Conservation (phyloP, 306 rosid species). For the Glycine soja region DNA sequence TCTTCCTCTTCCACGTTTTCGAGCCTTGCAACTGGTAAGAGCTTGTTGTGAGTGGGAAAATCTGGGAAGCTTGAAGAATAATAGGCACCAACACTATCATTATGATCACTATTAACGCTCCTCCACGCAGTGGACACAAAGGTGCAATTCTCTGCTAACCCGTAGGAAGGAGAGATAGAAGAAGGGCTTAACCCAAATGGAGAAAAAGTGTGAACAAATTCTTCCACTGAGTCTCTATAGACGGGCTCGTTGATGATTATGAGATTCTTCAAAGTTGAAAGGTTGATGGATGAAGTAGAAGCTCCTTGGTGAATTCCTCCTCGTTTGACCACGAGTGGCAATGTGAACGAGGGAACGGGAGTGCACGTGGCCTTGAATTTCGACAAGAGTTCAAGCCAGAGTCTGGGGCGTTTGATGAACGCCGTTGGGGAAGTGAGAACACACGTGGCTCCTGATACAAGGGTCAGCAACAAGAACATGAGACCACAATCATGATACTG, state of each 20-base stretch:
- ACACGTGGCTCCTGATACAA: slow-evolving; percentile 75
- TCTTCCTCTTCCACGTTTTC: slow-evolving; percentile 52
- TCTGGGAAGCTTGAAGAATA: slow-evolving; percentile 36
- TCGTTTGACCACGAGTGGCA: slow-evolving; percentile 75
- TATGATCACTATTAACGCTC: neutral
- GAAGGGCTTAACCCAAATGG: slow-evolving; percentile 65
- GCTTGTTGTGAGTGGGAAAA: slow-evolving; percentile 65
- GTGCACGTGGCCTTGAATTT: slow-evolving; percentile 76
- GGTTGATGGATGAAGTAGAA: slow-evolving; percentile 43
- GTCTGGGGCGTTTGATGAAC: slow-evolving; percentile 67
- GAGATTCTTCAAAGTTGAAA: slow-evolving; percentile 61
- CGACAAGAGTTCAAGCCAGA: slow-evolving; percentile 77
- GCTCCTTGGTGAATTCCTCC: slow-evolving; percentile 56
- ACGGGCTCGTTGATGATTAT: slow-evolving; percentile 81
- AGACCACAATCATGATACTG: slow-evolving; percentile 91
- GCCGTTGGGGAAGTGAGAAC: slow-evolving; percentile 65
- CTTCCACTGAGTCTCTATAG: slow-evolving; percentile 57
- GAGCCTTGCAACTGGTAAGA: slow-evolving; percentile 73
- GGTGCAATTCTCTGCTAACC: slow-evolving; percentile 88
- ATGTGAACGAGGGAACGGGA: slow-evolving; percentile 77
- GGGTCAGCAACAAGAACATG: slow-evolving; percentile 73
- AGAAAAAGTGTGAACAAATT: slow-evolving; percentile 59
- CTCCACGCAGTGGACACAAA: slow-evolving; percentile 88
- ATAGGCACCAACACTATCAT: neutral
- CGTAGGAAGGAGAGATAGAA: slow-evolving; percentile 74